Conservation (phyloP, 768 basidiomycete species). For the Leccinellum albellum region DNA sequence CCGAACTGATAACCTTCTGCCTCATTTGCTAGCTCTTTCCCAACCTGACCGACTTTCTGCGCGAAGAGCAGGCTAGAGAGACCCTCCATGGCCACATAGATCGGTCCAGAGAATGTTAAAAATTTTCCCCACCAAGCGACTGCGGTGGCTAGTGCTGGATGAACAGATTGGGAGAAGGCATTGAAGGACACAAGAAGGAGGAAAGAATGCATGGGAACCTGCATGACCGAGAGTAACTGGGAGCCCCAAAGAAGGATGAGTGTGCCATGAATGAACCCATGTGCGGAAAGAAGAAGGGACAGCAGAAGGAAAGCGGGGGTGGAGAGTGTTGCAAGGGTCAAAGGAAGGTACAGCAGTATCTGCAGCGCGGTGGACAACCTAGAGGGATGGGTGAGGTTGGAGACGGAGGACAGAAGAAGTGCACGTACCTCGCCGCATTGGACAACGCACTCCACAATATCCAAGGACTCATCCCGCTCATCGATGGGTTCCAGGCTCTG, state of each 20-base stretch:
- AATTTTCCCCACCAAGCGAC: slow-evolving; percentile 71
- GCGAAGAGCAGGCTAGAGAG: slow-evolving; percentile 79
- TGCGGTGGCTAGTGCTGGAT: slow-evolving; percentile 53
- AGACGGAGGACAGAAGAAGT: not conserved
- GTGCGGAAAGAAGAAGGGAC: slow-evolving; percentile 70
- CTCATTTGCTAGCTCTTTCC: slow-evolving; percentile 65
- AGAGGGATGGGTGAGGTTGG: slow-evolving; percentile 9
- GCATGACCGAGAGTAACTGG: slow-evolving; percentile 66
- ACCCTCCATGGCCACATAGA: slow-evolving; percentile 81
- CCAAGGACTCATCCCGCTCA: slow-evolving; percentile 47
- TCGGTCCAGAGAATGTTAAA: slow-evolving; percentile 66
- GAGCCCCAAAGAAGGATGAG: slow-evolving; percentile 70
- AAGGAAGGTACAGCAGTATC: slow-evolving; percentile 78
- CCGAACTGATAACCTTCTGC: slow-evolving; percentile 76
- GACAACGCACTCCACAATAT: slow-evolving; percentile 63
- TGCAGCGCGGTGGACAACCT: slow-evolving; percentile 76
- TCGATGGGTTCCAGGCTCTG: slow-evolving; percentile 1
- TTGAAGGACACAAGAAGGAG: slow-evolving; percentile 86
- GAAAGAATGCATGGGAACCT: slow-evolving; percentile 85
- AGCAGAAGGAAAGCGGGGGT: slow-evolving; percentile 76
- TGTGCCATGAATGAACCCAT: slow-evolving; percentile 81
- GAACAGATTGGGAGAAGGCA: slow-evolving; percentile 63
- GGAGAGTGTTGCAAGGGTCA: slow-evolving; percentile 81
- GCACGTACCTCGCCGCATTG: slow-evolving; percentile 54
- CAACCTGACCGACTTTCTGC: slow-evolving; percentile 76